Evolutionary conservation across 495 filamentous ascomycete species (phyloP).

Genomic region (Neurospora sp.): DNA sequence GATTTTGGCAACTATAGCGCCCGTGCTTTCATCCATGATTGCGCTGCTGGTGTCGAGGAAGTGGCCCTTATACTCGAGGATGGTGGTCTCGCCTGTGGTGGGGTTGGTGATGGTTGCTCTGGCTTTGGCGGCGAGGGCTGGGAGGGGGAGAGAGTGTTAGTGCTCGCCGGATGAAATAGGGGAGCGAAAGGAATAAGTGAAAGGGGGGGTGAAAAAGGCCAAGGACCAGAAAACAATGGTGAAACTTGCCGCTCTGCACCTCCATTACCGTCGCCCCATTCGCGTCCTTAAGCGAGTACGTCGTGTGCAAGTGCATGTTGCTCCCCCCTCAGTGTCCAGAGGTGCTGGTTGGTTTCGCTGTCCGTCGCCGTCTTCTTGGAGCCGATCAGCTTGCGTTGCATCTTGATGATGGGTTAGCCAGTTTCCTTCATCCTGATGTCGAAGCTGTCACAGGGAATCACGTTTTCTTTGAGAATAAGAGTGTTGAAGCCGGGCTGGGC

Average conservation of each 20-base stretch:
- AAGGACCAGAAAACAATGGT: not conserved
- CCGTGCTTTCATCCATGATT: constrained; percentile 34
- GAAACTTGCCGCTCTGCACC: constrained; percentile 40
- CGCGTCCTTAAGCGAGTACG: constrained; percentile 33
- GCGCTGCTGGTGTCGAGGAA: constrained; percentile 39
- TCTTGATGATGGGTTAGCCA: constrained; percentile 39
- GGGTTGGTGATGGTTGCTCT: constrained; percentile 37
- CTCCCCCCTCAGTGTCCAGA: constrained; percentile 45
- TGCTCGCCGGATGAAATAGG: not conserved
- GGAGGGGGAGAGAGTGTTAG: not conserved
- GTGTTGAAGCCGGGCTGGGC: constrained; percentile 35
- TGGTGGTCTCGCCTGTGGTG: constrained; percentile 21
- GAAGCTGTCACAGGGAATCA: constrained; percentile 49
- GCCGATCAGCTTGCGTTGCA: constrained; percentile 37
- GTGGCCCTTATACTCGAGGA: constrained; percentile 30
- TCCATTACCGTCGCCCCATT: constrained; percentile 34
- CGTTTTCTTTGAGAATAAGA: constrained; percentile 44
- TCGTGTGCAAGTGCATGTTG: constrained; percentile 39
- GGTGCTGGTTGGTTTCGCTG: constrained; percentile 34
- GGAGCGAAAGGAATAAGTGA: too few species aligned
- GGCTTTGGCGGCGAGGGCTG: constrained; percentile 38
- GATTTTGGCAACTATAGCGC: constrained; percentile 41
- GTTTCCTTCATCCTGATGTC: constrained; percentile 33
- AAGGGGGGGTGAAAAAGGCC: not conserved
- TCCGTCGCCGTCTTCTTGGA: constrained; percentile 35